A percentile compares a stretch with the other conserved stretches of the same genome.
Conservation (phyloP, 1,139 yeast species). For the Saccharomyces hybrid region DNA sequence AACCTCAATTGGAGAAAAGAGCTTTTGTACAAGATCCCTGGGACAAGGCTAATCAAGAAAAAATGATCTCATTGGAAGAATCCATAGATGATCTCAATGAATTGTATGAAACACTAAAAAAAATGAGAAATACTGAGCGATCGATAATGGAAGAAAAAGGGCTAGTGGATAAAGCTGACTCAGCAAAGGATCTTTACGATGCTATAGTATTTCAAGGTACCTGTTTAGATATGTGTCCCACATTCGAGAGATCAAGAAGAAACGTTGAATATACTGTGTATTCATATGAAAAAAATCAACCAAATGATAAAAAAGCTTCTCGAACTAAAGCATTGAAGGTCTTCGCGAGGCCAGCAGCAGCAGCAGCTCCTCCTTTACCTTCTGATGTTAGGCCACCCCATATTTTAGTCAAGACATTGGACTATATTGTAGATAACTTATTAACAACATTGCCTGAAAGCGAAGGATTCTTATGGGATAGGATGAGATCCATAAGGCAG, state of each 20-base stretch:
- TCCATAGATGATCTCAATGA: conserved; percentile 37
- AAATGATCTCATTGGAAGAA: conserved; percentile 39
- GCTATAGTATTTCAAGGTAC: conserved; percentile 86
- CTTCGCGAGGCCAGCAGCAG: conserved; percentile 95
- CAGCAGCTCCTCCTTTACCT: conserved; percentile 96
- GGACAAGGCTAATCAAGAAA: conserved; percentile 50
- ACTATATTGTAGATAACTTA: conserved; percentile 59
- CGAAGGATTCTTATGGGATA: conserved; percentile 94
- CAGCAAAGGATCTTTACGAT: conserved; percentile 70
- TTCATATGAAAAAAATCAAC: conserved; percentile 58
- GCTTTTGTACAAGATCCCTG: conserved; percentile 37
- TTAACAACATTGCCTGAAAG: conserved; percentile 67
- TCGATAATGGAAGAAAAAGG: conserved; percentile 73
- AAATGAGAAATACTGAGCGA: conserved; percentile 71
- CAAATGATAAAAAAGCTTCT: conserved; percentile 54
- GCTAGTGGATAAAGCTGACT: conserved; percentile 81
- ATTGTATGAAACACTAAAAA: conserved; percentile 54
- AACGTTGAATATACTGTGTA: conserved; percentile 83
- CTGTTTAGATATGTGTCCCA: conserved; percentile 91
- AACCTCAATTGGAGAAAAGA: conserved; percentile 29
- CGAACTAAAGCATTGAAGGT: conserved; percentile 72
- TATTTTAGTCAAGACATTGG: conserved; percentile 54
- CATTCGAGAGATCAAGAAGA: conserved; percentile 83
- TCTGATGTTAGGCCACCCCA: conserved; percentile 95
- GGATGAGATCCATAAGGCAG: conserved; percentile 95